Percentiles rank a stretch among this genome's conserved stretches.
These are phyloP conservation scores for Penicillium sp. DNA, from an alignment of 2,329 filamentous ascomycete species.

Conservation along the genomic window DNA sequence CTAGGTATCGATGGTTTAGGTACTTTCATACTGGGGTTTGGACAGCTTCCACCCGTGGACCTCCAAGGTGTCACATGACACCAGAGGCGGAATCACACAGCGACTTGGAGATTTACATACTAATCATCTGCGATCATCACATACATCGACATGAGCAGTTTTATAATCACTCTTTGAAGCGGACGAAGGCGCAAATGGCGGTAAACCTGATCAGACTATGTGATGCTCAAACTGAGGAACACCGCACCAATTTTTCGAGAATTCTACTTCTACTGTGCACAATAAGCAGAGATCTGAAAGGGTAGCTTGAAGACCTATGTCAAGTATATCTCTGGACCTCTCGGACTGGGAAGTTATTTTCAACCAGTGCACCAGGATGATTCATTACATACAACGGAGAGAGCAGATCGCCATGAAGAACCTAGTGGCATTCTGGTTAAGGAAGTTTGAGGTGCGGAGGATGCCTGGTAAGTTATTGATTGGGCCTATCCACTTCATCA, in stretches of 20 bases:
- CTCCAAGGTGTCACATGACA: no score
- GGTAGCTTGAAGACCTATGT: not conserved
- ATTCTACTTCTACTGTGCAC: not conserved
- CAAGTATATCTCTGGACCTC: not conserved
- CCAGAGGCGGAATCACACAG: no score
- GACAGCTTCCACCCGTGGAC: no score
- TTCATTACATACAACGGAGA: not conserved
- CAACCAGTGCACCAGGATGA: not conserved
- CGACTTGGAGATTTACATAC: no score
- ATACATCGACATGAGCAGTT: not conserved
- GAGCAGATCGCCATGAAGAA: not conserved
- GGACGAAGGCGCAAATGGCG: not conserved
- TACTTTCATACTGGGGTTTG: no score
- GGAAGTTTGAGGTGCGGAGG: conserved; percentile 31
- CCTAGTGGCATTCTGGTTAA: conserved; percentile 12
- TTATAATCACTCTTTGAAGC: not conserved
- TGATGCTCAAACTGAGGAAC: not conserved
- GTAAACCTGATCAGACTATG: not conserved
- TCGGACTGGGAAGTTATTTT: not conserved
- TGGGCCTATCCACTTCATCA: conserved; percentile 33
- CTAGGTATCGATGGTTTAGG: no score
- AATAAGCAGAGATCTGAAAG: not conserved
- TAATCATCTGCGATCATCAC: not conserved
- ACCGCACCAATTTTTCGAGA: not conserved
- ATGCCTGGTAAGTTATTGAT: conserved; percentile 32